Conservation (phyloP, 345 rosid species). For the Lenwebbia sp. region DNA sequence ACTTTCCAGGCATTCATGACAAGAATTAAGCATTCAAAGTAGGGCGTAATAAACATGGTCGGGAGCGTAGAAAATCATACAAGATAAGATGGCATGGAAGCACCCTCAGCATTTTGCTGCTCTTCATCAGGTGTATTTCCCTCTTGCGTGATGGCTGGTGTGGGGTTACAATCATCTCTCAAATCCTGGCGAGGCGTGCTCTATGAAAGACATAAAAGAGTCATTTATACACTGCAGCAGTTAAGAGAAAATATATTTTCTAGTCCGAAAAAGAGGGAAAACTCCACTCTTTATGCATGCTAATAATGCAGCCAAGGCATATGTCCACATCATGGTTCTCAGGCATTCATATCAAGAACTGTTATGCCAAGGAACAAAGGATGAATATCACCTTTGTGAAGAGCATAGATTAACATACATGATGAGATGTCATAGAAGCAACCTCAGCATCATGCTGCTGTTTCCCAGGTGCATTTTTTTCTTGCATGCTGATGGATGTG, state of each 20-base stretch:
- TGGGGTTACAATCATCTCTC: neutral
- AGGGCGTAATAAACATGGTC: neutral
- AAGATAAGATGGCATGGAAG: neutral
- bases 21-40: neutral
- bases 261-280: neutral
- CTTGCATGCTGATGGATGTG: conserved; percentile 17
- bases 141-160: conserved; percentile 19
- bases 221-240: neutral
- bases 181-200: neutral
- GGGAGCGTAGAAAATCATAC: neutral
- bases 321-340: neutral
- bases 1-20: neutral
- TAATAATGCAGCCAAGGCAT: neutral
- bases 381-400: neutral
- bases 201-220: neutral
- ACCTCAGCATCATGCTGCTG: conserved; percentile 5
- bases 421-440: neutral
- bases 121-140: conserved; percentile 12
- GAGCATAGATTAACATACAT: neutral
- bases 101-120: conserved; percentile 1
- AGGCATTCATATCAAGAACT: neutral
- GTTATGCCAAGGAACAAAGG: neutral
- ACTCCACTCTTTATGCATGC: neutral
- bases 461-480: conserved; percentile 14
- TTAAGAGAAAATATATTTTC: neutral